Evolutionary conservation across 2,329 filamentous ascomycete genomes (phyloP).

Genomic region (Hymenoscyphus scutula): DNA sequence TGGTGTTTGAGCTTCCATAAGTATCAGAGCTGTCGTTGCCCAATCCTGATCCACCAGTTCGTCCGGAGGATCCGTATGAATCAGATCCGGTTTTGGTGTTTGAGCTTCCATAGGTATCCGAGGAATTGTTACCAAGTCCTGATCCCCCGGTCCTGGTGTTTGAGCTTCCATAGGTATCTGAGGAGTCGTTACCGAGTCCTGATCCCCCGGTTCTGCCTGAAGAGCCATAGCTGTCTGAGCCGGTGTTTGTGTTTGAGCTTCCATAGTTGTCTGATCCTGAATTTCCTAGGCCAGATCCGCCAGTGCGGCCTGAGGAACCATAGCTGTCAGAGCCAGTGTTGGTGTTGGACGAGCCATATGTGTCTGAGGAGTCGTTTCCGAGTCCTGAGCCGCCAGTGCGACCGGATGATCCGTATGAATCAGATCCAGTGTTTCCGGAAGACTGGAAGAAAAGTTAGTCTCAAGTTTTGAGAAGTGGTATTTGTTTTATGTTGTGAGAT

Average conservation of each 20-base stretch:
- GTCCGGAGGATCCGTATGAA: no score
- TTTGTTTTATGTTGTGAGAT: not conserved
- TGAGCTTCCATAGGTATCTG: no score
- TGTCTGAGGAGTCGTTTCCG: slow-evolving; percentile 26
- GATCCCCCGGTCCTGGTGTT: no score
- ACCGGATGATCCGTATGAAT: slow-evolving; percentile 32
- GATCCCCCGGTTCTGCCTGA: no score
- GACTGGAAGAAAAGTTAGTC: not conserved
- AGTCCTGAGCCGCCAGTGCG: slow-evolving; percentile 13
- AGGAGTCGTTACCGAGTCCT: no score
- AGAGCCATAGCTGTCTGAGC: slow-evolving; percentile 27
- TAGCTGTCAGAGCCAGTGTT: slow-evolving; percentile 29
- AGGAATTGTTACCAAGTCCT: no score
- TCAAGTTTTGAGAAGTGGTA: not conserved
- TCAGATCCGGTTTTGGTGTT: no score
- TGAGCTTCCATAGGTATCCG: no score
- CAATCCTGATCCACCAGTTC: slow-evolving; percentile 25
- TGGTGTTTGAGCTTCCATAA: slow-evolving; percentile 25
- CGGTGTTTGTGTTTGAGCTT: slow-evolving; percentile 12
- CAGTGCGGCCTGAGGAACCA: slow-evolving; percentile 20
- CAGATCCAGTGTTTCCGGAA: slow-evolving; percentile 24
- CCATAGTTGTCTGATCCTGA: slow-evolving; percentile 30
- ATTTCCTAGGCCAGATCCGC: slow-evolving; percentile 13
- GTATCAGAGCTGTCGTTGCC: slow-evolving; percentile 26
- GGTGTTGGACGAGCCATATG: slow-evolving; percentile 19